Percentiles rank a stretch among this genome's conserved stretches.
These are phyloP conservation scores for Larix kaempferi DNA, from an alignment of 75 land plant species.

Conservation along the genomic window DNA sequence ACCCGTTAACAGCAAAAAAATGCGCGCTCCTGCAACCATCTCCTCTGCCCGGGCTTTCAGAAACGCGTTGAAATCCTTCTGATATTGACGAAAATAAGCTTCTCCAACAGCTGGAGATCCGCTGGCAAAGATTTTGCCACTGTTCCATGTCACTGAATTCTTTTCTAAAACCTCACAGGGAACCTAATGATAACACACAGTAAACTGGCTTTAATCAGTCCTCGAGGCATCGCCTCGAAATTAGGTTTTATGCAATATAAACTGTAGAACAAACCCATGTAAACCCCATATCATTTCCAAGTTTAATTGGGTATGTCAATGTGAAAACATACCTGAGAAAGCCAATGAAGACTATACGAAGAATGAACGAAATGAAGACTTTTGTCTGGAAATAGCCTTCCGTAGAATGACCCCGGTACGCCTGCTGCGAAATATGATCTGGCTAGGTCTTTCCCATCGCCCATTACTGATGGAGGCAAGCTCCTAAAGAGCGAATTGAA, in stretches of 20 bases:
- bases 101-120: slow-evolving; percentile 15
- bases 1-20: slow-evolving; percentile 21
- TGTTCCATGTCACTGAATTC: slow-evolving; percentile 2
- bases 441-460: too few species aligned
- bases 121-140: slow-evolving; percentile 16
- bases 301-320: background rate
- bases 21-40: slow-evolving; percentile 18
- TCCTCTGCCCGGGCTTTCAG: slow-evolving; percentile 24
- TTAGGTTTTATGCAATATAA: background rate
- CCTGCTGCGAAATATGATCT: slow-evolving; percentile 4
- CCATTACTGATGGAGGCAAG: background rate
- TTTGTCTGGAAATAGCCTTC: slow-evolving; percentile 33
- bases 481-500: slow-evolving; percentile 48
- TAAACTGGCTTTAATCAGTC: too few species aligned
- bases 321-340: slow-evolving; percentile 34
- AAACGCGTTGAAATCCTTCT: slow-evolving; percentile 23
- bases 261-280: background rate
- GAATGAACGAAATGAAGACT: slow-evolving; percentile 40
- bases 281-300: background rate
- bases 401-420: slow-evolving; percentile 46
- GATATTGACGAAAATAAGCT: slow-evolving; percentile 25
- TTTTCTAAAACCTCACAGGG: slow-evolving; percentile 13
- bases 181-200: background rate
- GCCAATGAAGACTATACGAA: slow-evolving; percentile 35
- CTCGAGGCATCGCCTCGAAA: too few species aligned